Base-by-base conservation (phyloP, 495 filamentous ascomycete species). In the Daldinia decipiens region DNA sequence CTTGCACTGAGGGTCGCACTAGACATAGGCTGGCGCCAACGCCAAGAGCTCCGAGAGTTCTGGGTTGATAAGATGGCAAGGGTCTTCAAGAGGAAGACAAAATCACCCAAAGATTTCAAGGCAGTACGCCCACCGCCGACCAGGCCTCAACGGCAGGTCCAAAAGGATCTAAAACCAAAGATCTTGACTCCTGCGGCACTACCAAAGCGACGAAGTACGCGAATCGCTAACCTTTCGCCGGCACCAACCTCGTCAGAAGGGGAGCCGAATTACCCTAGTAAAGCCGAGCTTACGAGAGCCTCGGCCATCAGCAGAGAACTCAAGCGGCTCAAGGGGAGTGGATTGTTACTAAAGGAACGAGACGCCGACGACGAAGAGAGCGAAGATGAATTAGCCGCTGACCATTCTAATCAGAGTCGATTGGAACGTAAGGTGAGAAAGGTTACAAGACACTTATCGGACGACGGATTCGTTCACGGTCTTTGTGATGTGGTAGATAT, bases 401-500 rank as follows among this genome's bases (percentile, higher is more conserved):
- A 65, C 26, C 52, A 72, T 40, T 60, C 38, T 9, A 56, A 60
- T 27, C 32, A 13, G 27, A 64, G 66, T 21, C 61, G 29, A 59
- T 31, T 38, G 12, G 32, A 55, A 24, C 54, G 62, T 27, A 74
- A 64, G 56, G 50, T 68, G n/a, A 52, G 55, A 19, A 65, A 55
- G 24, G 32, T 65, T 15, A 66, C 60, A 17, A 68, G 38, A 12
- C 51, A 32, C 4, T 34, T 56, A 7, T 24, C 54, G 13, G 27
- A 52, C 26, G 69, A 74, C 13, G 62, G 78, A 2, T 81, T 84
- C 63, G 79, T 90, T 15, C 93, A 95, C 52, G 92, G 93, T 1
- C 83, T 93, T 84, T 97, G 94, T 78, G 84, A 93, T 26, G 81
- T 87, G 36, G 93, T 97, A n/a, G 86, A 88, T 50, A 85, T 97